Percentiles rank a stretch among this genome's conserved stretches.
These are phyloP conservation scores for Eucalyptus fibrosa DNA, from an alignment of 345 rosid genomes.

Conservation along the genomic window DNA sequence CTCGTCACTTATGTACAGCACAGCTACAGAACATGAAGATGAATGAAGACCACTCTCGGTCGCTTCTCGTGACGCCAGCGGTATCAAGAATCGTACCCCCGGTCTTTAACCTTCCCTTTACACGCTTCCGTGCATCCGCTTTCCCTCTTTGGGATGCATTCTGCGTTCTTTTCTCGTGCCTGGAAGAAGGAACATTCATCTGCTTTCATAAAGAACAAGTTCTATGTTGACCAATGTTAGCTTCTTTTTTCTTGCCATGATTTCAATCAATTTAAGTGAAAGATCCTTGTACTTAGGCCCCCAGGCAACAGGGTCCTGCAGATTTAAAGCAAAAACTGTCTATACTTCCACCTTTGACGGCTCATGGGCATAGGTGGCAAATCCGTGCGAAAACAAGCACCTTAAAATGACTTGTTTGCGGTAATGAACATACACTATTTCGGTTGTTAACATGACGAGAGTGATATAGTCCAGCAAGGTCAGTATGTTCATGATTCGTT, in stretches of 20 bases:
- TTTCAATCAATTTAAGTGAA: not conserved
- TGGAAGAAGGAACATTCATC: not conserved
- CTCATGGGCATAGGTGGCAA: not conserved
- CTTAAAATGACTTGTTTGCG: not conserved
- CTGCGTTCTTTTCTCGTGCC: not conserved
- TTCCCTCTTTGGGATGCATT: not conserved
- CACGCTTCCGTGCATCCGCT: not conserved
- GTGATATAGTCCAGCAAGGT: not conserved
- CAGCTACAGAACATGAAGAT: not conserved
- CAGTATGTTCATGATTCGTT: not conserved
- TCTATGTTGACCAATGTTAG: not conserved
- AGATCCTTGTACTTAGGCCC: not conserved
- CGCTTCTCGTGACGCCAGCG: not conserved
- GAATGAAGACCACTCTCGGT: not conserved
- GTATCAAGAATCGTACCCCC: not conserved
- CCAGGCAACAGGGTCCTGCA: not conserved
- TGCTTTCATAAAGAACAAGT: not conserved
- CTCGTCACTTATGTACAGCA: not conserved
- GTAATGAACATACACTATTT: not conserved
- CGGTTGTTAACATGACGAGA: not conserved
- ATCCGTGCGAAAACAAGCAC: not conserved
- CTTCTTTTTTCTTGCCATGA: not conserved
- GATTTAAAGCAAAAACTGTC: not conserved
- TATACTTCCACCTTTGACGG: not conserved
- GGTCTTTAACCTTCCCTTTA: not conserved